Evolutionary conservation across 768 basidiomycete genomes (phyloP), one percentile per base, ranked within the genome.

Genomic region (Panaeolus cyanescens): DNA sequence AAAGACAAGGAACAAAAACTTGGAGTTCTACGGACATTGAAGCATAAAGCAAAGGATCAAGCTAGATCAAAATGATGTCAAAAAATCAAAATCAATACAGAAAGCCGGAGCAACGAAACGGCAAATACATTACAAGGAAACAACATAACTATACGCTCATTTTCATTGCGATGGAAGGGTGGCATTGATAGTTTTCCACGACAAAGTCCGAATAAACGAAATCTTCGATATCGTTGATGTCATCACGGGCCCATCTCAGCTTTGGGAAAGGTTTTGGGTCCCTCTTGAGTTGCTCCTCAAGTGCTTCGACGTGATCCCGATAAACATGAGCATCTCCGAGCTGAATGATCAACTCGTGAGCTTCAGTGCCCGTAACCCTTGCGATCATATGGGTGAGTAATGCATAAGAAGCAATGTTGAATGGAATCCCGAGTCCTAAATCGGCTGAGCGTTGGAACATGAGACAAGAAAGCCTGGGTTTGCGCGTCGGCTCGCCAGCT

Each of bases 371-470:
- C 12, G 96, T 98, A 60, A 97, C 87, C 25, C 86, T 89, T n/a
- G 96, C 96, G 64, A 99, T 86, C 93, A 99, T 95, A 75, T 98
- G 95, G 0, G 96, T 97, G 58, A 99, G 86, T 20, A 99, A 85
- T 5, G 97, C 92, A 74, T 99, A 99, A 0, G 97, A 99, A 12
- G 96, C 97, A 75, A 99, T 99, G 75, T 99, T 99, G 85, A 99
- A 99, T 0, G 96, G 96, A 54, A 99, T 93, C 2, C 96, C 96
- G 36, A 99, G 92, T 1, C 96, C 96, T 7, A 98, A 85, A 72
- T 99, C 96, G 17, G 96, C 96, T 12, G 96, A 98, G 53, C 97
- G 92, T 71, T 99, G 96, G 79, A 90, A 98, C 95, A 99, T 95
- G 45, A 96, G 83, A 74, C 96, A 98, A 8, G 94, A 96, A 17